phyloP scores from a whole-genome alignment of 768 basidiomycete genomes.

The Mycena crocata region DNA sequence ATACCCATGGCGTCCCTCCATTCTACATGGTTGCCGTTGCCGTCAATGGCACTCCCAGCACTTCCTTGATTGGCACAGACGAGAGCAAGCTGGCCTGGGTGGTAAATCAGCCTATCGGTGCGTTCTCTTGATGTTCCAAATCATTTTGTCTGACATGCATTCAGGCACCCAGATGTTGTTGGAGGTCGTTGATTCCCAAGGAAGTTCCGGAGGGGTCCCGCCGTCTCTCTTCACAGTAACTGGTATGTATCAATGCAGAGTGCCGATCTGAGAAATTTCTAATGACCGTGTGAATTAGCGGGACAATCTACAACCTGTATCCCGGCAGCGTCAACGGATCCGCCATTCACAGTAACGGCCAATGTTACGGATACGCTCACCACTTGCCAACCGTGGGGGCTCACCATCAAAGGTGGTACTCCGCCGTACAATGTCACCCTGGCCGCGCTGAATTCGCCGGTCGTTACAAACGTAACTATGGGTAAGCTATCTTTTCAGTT shows the following conservation, averaged over 20 bases:
- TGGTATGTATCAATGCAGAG: slow-evolving; percentile 38
- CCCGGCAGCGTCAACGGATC: slow-evolving; percentile 31
- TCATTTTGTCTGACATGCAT: background rate
- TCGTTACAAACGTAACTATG: slow-evolving; percentile 53
- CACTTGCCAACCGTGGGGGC: slow-evolving; percentile 57
- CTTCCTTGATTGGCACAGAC: slow-evolving; percentile 43
- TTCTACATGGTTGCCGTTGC: slow-evolving; percentile 52
- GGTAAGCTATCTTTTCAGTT: slow-evolving; percentile 17
- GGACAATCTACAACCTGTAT: slow-evolving; percentile 48
- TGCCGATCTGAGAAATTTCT: background rate
- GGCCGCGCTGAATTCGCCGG: slow-evolving; percentile 44
- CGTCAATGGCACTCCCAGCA: slow-evolving; percentile 40
- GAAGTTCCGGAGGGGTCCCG: slow-evolving; percentile 49
- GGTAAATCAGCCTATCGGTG: slow-evolving; percentile 47
- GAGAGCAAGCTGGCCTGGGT: slow-evolving; percentile 48
- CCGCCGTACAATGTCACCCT: slow-evolving; percentile 55
- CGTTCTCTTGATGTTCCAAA: slow-evolving; percentile 5
- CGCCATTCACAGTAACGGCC: slow-evolving; percentile 47
- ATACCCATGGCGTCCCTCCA: slow-evolving; percentile 41
- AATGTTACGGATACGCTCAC: slow-evolving; percentile 47
- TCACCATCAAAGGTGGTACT: slow-evolving; percentile 51
- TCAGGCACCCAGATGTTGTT: slow-evolving; percentile 52
- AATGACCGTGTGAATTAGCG: slow-evolving; percentile 33
- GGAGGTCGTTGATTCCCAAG: slow-evolving; percentile 49
- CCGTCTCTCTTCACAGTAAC: slow-evolving; percentile 43